Conservation (phyloP, 345 rosid species). For the Salix brachista region DNA sequence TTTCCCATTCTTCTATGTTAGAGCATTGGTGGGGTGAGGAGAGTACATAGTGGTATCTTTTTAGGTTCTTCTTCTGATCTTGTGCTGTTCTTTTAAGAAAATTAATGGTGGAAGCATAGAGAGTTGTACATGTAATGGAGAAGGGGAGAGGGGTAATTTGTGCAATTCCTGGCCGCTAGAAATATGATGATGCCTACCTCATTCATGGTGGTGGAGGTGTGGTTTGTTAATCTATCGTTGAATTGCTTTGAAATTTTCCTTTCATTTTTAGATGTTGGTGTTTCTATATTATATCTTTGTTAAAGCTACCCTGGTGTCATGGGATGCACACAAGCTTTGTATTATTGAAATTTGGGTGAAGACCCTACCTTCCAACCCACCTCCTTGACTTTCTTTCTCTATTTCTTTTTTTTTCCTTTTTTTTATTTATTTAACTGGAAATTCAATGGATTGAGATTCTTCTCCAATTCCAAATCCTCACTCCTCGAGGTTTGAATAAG, state of each 20-base stretch:
- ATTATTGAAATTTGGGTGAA: not conserved
- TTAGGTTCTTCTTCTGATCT: not conserved
- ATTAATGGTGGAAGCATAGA: not conserved
- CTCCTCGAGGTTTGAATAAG: not conserved
- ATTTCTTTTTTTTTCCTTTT: too few relatives aligned
- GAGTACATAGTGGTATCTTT: conserved; percentile 2
- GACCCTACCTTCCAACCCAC: not conserved
- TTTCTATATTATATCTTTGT: not conserved
- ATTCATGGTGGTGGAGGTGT: not conserved
- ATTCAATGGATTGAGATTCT: not conserved
- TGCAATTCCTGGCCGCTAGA: not conserved
- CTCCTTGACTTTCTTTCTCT: too few relatives aligned
- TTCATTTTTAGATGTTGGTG: not conserved
- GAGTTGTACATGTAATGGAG: conserved; percentile 1
- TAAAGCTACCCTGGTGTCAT: not conserved
- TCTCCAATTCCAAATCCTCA: not conserved
- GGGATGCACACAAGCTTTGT: not conserved
- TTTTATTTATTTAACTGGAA: not conserved
- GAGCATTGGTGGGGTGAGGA: conserved; percentile 20
- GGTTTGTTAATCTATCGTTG: not conserved
- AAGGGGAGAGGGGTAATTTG: not conserved
- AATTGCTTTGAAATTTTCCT: not conserved
- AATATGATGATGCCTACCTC: not conserved
- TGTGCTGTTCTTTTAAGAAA: not conserved
- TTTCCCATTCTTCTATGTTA: conserved; percentile 30